phyloP scores from a whole-genome alignment of 1,284 basidiomycete genomes.

The Moesziomyces sp. region DNA sequence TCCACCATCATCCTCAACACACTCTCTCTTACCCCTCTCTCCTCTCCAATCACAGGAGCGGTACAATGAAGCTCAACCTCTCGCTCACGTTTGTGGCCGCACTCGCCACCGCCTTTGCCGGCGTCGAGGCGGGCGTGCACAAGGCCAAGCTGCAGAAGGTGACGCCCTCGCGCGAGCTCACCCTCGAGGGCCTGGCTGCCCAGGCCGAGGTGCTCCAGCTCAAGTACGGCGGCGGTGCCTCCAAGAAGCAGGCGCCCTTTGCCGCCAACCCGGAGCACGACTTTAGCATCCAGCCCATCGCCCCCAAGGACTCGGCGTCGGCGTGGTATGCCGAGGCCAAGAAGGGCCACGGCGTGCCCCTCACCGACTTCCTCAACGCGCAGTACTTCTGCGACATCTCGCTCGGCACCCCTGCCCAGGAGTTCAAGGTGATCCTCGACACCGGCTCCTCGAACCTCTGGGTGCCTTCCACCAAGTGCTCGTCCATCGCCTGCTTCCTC shows the following conservation, averaged over 20 bases:
- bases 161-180: conserved; percentile 75
- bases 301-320: conserved; percentile 44
- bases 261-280: conserved; percentile 73
- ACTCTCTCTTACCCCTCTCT: background rate
- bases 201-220: conserved; percentile 69
- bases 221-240: conserved; percentile 60
- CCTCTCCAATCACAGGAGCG: background rate
- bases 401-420: conserved; percentile 83
- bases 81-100: conserved; percentile 76
- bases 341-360: conserved; percentile 87
- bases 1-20: conserved; percentile 69
- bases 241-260: conserved; percentile 60
- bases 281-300: conserved; percentile 69
- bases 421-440: conserved; percentile 80
- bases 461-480: conserved; percentile 89
- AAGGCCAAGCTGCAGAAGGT: conserved; percentile 72
- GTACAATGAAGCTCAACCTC: conserved; percentile 64
- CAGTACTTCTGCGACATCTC: conserved; percentile 94
- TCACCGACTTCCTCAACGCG: conserved; percentile 96
- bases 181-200: conserved; percentile 77
- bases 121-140: conserved; percentile 70
- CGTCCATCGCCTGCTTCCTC: conserved; percentile 97
- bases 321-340: conserved; percentile 69
- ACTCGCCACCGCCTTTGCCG: conserved; percentile 66
- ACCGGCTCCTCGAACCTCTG: conserved; percentile 92